These are phyloP conservation scores for Trifolium fragiferum DNA, from an alignment of 306 rosid genomes.

Conservation along the genomic window DNA sequence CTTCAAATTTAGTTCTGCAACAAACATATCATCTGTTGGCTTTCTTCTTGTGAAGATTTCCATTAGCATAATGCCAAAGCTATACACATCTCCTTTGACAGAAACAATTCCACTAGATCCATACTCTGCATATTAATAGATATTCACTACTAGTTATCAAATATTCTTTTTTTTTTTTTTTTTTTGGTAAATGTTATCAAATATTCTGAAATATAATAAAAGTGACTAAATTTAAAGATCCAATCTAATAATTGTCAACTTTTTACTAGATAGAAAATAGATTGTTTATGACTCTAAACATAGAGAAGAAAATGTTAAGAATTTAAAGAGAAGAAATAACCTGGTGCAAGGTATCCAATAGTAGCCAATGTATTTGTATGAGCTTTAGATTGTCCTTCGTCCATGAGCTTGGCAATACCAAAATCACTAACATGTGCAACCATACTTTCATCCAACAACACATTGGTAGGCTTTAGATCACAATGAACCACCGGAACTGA, in stretches of 20 bases:
- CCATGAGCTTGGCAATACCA: too few species aligned
- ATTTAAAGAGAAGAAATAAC: too few species aligned
- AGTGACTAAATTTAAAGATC: background rate
- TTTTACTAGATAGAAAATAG: background rate
- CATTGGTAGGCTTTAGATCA: too few species aligned
- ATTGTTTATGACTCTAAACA: background rate
- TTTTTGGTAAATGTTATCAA: too few species aligned
- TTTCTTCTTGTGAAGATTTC: background rate
- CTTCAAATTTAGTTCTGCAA: background rate
- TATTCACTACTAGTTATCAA: constrained; percentile 4
- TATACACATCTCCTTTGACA: background rate
- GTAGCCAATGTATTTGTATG: too few species aligned
- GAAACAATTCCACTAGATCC: background rate
- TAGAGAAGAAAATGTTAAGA: background rate
- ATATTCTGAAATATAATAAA: background rate
- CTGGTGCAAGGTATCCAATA: too few species aligned
- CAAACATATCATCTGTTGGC: background rate
- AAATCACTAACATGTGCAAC: too few species aligned
- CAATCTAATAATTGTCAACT: too few species aligned
- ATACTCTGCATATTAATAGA: constrained; percentile 8
- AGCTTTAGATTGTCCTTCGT: too few species aligned
- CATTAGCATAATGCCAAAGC: background rate
- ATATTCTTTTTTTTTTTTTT: too few species aligned
- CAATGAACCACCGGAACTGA: too few species aligned
- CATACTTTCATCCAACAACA: too few species aligned